A percentile compares a stretch with the other conserved stretches of the same genome.
Conservation (phyloP, 495 filamentous ascomycete genomes). For the Aspergillus mulundensis region DNA sequence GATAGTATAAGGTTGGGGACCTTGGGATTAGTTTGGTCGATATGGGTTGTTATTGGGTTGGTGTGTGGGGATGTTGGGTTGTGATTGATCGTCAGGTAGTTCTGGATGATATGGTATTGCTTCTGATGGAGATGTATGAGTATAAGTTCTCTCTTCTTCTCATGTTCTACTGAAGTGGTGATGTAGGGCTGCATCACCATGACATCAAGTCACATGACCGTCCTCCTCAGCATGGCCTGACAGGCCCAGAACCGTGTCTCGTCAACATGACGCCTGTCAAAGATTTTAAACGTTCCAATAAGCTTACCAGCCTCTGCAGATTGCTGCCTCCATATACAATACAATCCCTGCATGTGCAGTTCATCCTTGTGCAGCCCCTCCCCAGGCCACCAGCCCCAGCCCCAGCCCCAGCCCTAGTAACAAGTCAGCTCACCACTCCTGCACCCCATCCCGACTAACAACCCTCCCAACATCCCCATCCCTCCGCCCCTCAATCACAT, state of each 20-base stretch:
- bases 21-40: background rate
- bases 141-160: background rate
- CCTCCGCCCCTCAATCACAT: slow-evolving; percentile 44
- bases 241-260: no score
- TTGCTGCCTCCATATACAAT: no score
- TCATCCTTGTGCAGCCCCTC: no score
- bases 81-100: background rate
- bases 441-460: slow-evolving; percentile 29
- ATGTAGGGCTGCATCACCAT: background rate
- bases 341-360: no score
- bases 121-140: background rate
- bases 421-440: slow-evolving; percentile 33
- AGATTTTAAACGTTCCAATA: no score
- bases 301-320: no score
- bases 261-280: no score
- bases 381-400: no score
- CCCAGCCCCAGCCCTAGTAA: no score
- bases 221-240: no score
- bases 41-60: background rate
- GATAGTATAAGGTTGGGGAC: background rate
- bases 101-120: no score
- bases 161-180: background rate
- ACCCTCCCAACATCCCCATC: slow-evolving; percentile 48
- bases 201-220: background rate
- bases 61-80: background rate